Evolutionary conservation across 768 basidiomycete genomes (phyloP).

Genomic region (Boletus coccyginus): DNA sequence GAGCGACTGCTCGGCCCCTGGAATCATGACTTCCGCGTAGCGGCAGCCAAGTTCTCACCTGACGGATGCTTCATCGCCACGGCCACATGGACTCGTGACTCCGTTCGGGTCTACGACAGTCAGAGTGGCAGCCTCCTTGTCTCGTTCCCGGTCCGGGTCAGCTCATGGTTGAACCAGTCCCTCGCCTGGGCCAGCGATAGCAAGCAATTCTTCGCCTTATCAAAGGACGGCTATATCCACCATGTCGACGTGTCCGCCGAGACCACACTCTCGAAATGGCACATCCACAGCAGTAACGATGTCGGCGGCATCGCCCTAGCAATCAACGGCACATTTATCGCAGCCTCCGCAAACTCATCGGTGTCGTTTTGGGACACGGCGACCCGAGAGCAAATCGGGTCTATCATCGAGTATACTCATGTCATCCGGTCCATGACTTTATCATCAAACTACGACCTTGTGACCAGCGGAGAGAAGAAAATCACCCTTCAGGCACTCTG

Average conservation of each 20-base stretch:
- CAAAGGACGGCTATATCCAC: neutral
- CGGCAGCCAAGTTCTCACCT: neutral
- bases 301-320: neutral
- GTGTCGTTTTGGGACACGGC: slow-evolving; percentile 9
- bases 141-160: neutral
- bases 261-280: neutral
- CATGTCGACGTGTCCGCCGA: neutral
- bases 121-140: neutral
- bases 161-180: neutral
- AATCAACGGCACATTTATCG: neutral
- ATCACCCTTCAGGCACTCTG: neutral
- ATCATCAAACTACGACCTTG: neutral
- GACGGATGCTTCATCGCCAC: neutral
- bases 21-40: neutral
- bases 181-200: neutral
- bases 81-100: neutral
- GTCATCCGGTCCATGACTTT: neutral
- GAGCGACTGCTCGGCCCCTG: neutral
- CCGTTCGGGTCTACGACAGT: neutral
- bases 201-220: neutral
- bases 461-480: neutral
- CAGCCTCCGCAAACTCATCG: neutral
- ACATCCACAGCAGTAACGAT: neutral
- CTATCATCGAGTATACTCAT: neutral
- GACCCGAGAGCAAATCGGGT: neutral